Percentiles rank a stretch among this genome's conserved stretches.
These are phyloP conservation scores for Delonix regia DNA, from an alignment of 306 rosid species.

Conservation along the genomic window DNA sequence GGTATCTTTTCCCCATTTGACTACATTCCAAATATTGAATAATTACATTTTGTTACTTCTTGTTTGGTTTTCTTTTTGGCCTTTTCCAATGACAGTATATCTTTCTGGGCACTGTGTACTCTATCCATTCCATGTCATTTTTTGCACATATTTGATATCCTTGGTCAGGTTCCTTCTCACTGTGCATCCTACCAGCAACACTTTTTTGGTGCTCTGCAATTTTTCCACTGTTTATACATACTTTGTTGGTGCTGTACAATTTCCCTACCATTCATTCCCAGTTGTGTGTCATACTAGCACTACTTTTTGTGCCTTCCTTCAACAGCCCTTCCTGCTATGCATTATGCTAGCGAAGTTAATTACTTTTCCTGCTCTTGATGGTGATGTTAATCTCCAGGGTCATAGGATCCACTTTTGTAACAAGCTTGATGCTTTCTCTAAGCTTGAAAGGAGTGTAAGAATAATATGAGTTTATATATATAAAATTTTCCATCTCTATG, in stretches of 20 bases:
- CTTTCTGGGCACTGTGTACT: background rate
- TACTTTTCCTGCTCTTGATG: background rate
- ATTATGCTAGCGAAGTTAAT: no score
- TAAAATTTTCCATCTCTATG: no score
- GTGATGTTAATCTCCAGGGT: no score
- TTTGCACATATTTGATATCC: background rate
- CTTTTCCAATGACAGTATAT: background rate
- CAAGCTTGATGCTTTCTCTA: background rate
- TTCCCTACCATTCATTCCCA: background rate
- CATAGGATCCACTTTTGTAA: background rate
- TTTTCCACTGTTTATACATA: no score
- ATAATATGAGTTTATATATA: background rate
- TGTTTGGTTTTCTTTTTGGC: background rate
- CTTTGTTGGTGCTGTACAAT: no score
- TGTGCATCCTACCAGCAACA: no score
- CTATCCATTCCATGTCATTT: background rate
- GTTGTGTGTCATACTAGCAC: background rate
- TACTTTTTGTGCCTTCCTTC: no score
- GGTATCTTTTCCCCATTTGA: slow-evolving; percentile 2
- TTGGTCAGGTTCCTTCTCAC: background rate
- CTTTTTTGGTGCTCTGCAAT: no score
- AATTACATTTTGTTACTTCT: no score
- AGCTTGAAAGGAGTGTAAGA: background rate
- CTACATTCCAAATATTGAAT: background rate
- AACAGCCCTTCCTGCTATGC: background rate